Conservation (phyloP, 2,329 filamentous ascomycete genomes). For the Fusarium sp. region DNA sequence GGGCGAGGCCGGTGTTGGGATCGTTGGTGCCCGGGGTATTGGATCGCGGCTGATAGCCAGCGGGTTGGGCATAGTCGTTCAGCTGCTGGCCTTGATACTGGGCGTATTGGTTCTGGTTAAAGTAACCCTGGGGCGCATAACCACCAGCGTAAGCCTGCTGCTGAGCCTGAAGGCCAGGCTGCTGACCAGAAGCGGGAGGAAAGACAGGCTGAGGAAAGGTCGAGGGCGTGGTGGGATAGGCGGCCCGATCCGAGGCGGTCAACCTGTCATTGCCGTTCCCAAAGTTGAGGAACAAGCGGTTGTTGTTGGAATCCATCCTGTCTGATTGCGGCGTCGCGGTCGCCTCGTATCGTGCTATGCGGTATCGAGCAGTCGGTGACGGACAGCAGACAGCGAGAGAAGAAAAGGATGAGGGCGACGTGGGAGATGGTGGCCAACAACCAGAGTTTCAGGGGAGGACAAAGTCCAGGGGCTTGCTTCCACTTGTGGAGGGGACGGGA, state of each 20-base stretch:
- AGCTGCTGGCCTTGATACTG: conserved; percentile 48
- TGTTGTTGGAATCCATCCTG: conserved; percentile 68
- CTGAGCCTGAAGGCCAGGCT: conserved; percentile 50
- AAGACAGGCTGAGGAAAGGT: conserved; percentile 94
- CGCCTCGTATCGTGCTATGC: conserved; percentile 31
- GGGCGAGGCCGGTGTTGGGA: conserved; percentile 88
- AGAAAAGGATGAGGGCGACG: conserved; percentile 31
- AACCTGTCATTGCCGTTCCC: conserved; percentile 74
- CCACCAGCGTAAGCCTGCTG: conserved; percentile 62
- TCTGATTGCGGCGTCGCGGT: conserved; percentile 15
- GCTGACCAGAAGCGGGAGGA: conserved; percentile 47
- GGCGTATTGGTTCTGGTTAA: conserved; percentile 70
- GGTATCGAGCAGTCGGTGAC: conserved; percentile 33
- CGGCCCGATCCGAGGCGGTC: conserved; percentile 71
- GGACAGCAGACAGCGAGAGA: conserved; percentile 16
- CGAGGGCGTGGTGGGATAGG: conserved; percentile 90
- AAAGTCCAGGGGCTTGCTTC: conserved; percentile 38
- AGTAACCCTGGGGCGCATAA: conserved; percentile 65
- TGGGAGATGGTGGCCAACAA: conserved; percentile 40
- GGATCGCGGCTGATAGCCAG: conserved; percentile 62
- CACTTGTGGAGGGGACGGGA: conserved; percentile 25
- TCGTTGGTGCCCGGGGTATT: conserved; percentile 77
- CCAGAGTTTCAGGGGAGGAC: conserved; percentile 42
- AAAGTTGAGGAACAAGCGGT: conserved; percentile 75
- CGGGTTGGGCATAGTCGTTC: conserved; percentile 64